Percentiles rank a stretch among this genome's conserved stretches.
These are phyloP conservation scores for Wickerhamomyces sydowiorum DNA, from an alignment of 805 yeast species.

Conservation along the genomic window DNA sequence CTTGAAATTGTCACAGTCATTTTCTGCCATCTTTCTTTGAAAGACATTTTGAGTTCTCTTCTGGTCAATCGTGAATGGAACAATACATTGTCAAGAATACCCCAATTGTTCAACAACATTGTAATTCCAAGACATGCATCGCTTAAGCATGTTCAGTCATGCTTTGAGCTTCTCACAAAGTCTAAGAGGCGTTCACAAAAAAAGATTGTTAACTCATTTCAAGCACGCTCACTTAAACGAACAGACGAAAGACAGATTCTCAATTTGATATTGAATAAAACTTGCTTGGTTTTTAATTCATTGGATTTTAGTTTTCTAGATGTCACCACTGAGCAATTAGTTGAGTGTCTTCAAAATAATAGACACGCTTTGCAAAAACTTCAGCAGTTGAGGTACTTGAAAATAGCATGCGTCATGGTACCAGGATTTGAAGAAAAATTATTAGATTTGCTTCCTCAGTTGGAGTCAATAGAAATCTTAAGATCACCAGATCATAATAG, in stretches of 20 bases:
- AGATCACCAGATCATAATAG: constrained; percentile 2
- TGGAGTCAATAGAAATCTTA: constrained; percentile 11
- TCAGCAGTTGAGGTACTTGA: constrained; percentile 5
- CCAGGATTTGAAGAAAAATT: constrained; percentile 15
- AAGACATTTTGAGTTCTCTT: constrained; percentile 5
- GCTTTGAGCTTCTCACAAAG: constrained; percentile 8
- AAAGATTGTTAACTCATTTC: constrained; percentile 6
- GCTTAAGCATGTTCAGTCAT: constrained; percentile 12
- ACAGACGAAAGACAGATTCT: constrained; percentile 17
- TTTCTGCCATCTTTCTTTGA: neutral
- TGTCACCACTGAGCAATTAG: constrained; percentile 10
- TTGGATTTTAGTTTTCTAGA: constrained; percentile 14
- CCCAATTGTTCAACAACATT: constrained; percentile 11
- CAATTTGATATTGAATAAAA: constrained; percentile 6
- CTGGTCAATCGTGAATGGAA: constrained; percentile 15
- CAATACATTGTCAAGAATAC: constrained; percentile 4
- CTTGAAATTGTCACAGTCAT: constrained; percentile 7
- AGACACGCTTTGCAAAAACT: neutral
- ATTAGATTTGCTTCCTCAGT: constrained; percentile 8
- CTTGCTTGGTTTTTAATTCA: constrained; percentile 1
- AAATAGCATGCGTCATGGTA: constrained; percentile 12
- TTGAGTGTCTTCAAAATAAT: constrained; percentile 2
- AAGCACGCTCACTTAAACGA: constrained; percentile 11
- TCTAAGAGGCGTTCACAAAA: constrained; percentile 5
- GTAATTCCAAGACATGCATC: constrained; percentile 5